phyloP scores from a whole-genome alignment of 306 rosid genomes.

The Glycine soja region DNA sequence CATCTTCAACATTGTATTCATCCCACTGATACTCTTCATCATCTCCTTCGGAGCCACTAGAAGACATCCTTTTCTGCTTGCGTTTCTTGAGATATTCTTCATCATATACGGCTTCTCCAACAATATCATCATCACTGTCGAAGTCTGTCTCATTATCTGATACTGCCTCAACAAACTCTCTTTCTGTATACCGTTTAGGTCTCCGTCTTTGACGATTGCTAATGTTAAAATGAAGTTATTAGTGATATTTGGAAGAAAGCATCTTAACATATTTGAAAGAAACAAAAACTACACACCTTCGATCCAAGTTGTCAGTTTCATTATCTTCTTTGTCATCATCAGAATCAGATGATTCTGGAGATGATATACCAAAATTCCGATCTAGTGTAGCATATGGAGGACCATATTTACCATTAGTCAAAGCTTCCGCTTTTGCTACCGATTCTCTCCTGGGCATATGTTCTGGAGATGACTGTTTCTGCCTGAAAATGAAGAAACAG shows the following conservation, averaged over 20 bases:
- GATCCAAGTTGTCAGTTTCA: constrained; percentile 66
- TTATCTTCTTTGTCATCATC: constrained; percentile 72
- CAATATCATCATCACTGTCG: constrained; percentile 96
- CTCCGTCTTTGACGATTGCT: constrained; percentile 85
- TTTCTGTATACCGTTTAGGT: constrained; percentile 90
- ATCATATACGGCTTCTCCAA: constrained; percentile 95
- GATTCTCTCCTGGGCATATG: constrained; percentile 68
- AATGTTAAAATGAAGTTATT: constrained; percentile 42
- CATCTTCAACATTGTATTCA: constrained; percentile 91
- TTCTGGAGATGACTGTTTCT: constrained; percentile 84
- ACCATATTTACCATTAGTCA: constrained; percentile 78
- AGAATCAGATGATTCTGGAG: constrained; percentile 78
- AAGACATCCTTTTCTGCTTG: constrained; percentile 77
- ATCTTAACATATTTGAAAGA: background rate
- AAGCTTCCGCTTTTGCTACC: constrained; percentile 65
- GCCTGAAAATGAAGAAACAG: constrained; percentile 55
- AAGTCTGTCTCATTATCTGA: constrained; percentile 83
- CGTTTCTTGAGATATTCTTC: constrained; percentile 91
- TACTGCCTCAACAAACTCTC: constrained; percentile 76
- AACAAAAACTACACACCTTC: constrained; percentile 62
- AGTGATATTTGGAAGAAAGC: constrained; percentile 36
- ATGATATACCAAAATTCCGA: constrained; percentile 64
- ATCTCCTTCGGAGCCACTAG: constrained; percentile 98
- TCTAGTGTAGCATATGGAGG: constrained; percentile 63
- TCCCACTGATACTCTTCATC: constrained; percentile 94